Percentiles rank a stretch among this genome's conserved stretches.
Evolutionary conservation across 495 filamentous ascomycete species (phyloP).

Genomic region (Penicillium canescens): DNA sequence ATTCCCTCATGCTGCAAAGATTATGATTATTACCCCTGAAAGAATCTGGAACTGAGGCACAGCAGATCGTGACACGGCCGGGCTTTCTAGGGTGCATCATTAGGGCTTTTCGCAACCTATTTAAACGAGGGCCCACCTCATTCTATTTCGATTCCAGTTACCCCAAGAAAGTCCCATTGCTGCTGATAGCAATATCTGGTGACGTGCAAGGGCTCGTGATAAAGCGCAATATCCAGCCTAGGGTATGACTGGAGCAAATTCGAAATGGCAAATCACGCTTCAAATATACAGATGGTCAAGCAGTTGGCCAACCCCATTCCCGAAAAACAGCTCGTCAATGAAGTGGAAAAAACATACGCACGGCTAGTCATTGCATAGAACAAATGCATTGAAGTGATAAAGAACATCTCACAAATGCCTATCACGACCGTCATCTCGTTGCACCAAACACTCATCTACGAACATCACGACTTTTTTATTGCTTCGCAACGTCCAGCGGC

Average conservation of each 20-base stretch:
- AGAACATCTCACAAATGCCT: constrained; percentile 50
- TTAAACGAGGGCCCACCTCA: no score
- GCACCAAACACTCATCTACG: constrained; percentile 71
- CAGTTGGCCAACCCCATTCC: constrained; percentile 68
- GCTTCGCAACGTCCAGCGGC: constrained; percentile 81
- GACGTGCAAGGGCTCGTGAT: background rate
- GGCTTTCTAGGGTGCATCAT: no score
- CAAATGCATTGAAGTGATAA: constrained; percentile 74
- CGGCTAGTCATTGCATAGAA: constrained; percentile 77
- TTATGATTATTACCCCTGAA: no score
- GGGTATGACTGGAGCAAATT: no score
- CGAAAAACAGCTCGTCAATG: constrained; percentile 65
- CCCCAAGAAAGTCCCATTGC: constrained; percentile 5
- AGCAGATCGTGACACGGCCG: no score
- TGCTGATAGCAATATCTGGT: background rate
- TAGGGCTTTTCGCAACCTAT: no score
- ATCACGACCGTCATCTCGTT: constrained; percentile 63
- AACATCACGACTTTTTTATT: constrained; percentile 81
- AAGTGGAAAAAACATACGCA: constrained; percentile 75
- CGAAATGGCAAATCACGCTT: constrained; percentile 5
- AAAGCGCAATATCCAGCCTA: background rate
- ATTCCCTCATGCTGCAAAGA: no score
- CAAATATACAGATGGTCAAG: constrained; percentile 48
- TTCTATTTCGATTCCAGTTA: no score
- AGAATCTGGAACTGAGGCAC: no score